Evolutionary conservation across 345 rosid genomes (phyloP).

Genomic region (Aegle marmelos): DNA sequence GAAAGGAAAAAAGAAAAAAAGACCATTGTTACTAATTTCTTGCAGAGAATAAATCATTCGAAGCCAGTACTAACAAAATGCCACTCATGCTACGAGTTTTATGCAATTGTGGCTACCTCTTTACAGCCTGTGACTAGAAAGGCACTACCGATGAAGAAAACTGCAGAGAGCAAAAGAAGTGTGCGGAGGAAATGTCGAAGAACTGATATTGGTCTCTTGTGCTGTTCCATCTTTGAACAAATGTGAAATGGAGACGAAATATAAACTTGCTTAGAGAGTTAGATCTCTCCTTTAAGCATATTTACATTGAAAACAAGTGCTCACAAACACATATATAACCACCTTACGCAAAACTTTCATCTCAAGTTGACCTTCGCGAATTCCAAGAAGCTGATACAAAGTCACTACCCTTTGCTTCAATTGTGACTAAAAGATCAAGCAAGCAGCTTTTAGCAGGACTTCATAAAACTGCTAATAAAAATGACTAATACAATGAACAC

Average conservation of each 20-base stretch:
- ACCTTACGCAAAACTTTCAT: no score
- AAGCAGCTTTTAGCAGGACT: not conserved
- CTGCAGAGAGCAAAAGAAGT: conserved; percentile 36
- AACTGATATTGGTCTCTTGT: conserved; percentile 32
- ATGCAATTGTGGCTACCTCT: conserved; percentile 27
- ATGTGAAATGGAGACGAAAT: conserved; percentile 30
- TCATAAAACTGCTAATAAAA: not conserved
- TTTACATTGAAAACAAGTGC: not conserved
- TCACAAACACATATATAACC: not conserved
- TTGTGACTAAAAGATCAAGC: not conserved
- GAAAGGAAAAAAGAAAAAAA: not conserved
- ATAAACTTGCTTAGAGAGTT: conserved; percentile 3
- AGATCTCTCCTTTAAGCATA: not conserved
- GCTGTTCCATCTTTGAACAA: conserved; percentile 24
- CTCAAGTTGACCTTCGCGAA: not conserved
- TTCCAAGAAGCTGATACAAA: not conserved
- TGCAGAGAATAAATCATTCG: not conserved
- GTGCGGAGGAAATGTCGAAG: conserved; percentile 32
- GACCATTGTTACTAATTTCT: not conserved
- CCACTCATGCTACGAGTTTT: not conserved
- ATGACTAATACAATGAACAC: no score
- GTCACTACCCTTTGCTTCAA: not conserved
- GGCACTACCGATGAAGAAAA: conserved; percentile 47
- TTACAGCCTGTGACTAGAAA: conserved; percentile 39
- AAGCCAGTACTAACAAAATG: not conserved